phyloP scores from a whole-genome alignment of 176 grass and related monocot genomes.

The Bromus sterilis region DNA sequence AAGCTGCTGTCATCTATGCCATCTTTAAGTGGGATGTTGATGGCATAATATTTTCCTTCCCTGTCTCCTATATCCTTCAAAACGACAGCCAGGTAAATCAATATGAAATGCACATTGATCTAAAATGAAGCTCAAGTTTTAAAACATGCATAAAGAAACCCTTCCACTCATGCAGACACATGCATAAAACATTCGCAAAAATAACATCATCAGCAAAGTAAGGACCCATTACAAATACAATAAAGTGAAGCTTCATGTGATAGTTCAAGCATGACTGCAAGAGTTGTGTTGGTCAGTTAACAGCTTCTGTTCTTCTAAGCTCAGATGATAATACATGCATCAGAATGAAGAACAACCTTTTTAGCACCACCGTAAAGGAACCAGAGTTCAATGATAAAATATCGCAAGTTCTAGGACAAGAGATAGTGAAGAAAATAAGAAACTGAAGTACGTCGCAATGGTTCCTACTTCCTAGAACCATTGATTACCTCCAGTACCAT shows the following conservation, averaged over 20 bases:
- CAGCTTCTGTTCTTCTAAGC: background rate
- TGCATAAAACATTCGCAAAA: background rate
- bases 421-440: background rate
- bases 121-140: background rate
- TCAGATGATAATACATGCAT: constrained; percentile 4
- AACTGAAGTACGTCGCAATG: background rate
- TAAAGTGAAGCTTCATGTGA: background rate
- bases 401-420: background rate
- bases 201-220: background rate
- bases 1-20: constrained; percentile 91
- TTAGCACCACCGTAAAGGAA: background rate
- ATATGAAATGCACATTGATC: background rate
- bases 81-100: constrained; percentile 19
- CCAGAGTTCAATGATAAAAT: background rate
- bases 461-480: background rate
- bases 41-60: constrained; percentile 97
- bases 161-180: background rate
- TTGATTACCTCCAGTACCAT: background rate
- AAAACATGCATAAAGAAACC: background rate
- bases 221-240: background rate
- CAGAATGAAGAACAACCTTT: background rate
- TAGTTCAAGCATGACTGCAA: background rate
- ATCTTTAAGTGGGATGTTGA: constrained; percentile 99
- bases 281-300: background rate
- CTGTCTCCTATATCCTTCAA: constrained; percentile 92